A percentile compares a stretch with the other conserved stretches of the same genome.
Evolutionary conservation across 257 asterid genomes (phyloP).

Genomic region (Ilex asprella): DNA sequence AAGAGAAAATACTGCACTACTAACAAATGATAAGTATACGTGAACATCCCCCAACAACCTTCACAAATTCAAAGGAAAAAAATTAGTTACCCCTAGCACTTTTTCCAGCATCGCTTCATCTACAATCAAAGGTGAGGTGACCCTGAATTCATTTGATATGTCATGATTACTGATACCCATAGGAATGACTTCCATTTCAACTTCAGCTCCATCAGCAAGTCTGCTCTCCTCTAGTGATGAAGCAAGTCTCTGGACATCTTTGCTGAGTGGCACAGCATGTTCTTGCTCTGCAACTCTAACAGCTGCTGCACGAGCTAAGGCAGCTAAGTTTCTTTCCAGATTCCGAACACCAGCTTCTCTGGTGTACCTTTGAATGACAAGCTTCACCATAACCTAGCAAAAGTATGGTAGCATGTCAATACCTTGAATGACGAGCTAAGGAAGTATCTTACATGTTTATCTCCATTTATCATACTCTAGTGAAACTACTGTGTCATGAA

Average conservation of each 20-base stretch:
- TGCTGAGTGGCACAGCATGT: conserved; percentile 70
- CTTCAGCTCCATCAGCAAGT: conserved; percentile 88
- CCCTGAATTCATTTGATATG: conserved; percentile 62
- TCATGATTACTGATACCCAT: conserved; percentile 80
- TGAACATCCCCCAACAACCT: background rate
- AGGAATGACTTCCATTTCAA: conserved; percentile 97
- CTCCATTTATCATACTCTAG: too few relatives aligned
- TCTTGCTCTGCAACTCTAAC: conserved; percentile 88
- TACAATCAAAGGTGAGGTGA: conserved; percentile 58
- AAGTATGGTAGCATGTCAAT: background rate
- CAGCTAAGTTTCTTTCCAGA: conserved; percentile 93
- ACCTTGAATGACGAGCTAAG: too few relatives aligned
- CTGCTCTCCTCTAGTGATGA: conserved; percentile 80
- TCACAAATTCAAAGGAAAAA: conserved; percentile 1
- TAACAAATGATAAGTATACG: background rate
- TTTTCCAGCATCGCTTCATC: conserved; percentile 95
- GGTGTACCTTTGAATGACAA: conserved; percentile 87
- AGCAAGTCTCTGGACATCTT: conserved; percentile 79
- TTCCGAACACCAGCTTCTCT: conserved; percentile 99
- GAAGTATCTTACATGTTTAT: too few relatives aligned
- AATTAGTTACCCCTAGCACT: conserved; percentile 87
- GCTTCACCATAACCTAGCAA: conserved; percentile 69
- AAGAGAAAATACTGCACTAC: conserved; percentile 8
- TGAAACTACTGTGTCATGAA: background rate
- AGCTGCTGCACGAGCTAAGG: conserved; percentile 99